Percentiles rank a stretch among this genome's conserved stretches.
Evolutionary conservation across 257 asterid genomes (phyloP).

Genomic region (Solanum rostratum): DNA sequence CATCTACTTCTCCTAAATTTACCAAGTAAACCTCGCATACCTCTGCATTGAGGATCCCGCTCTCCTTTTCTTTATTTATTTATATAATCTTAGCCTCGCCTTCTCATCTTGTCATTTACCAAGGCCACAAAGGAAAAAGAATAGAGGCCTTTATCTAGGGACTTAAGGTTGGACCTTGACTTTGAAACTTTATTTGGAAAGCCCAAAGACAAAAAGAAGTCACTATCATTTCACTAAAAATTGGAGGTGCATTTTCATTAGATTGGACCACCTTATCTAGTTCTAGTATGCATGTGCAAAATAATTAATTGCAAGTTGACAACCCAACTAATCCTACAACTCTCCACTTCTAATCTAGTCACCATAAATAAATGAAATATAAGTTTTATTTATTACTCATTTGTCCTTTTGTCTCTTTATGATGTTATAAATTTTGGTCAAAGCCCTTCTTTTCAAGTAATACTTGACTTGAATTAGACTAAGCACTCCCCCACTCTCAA

Average conservation of each 20-base stretch:
- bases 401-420: conserved; percentile 8
- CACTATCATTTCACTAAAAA: background rate
- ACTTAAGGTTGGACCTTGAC: background rate
- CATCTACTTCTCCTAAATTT: background rate
- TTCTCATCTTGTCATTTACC: background rate
- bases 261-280: background rate
- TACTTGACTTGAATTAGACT: background rate
- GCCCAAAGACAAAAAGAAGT: background rate
- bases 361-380: background rate
- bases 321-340: background rate
- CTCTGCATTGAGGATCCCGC: background rate
- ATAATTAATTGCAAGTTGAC: background rate
- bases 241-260: background rate
- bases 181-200: background rate
- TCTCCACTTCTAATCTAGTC: background rate
- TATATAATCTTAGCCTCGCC: background rate
- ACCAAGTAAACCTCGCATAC: background rate
- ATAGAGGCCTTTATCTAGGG: background rate
- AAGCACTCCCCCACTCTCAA: background rate
- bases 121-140: background rate
- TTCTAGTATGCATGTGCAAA: background rate
- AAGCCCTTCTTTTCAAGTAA: conserved; percentile 17
- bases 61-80: background rate
- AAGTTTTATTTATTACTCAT: background rate
- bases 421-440: conserved; percentile 15